Evolutionary conservation across 495 filamentous ascomycete genomes (phyloP).

Genomic region (Aspergillus saccharolyticus): DNA sequence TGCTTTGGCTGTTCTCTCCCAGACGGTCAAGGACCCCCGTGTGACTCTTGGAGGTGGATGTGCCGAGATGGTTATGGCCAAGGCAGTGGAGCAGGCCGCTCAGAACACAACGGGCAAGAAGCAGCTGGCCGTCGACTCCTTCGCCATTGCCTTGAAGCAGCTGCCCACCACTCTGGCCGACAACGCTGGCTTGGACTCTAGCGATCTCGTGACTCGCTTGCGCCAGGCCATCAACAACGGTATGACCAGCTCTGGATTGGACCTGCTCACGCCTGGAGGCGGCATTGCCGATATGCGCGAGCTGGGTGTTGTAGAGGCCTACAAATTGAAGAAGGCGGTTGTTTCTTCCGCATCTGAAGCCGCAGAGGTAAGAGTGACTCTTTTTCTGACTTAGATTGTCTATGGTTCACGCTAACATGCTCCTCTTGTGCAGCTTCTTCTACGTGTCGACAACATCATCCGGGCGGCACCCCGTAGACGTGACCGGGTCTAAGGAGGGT

Average conservation of each 20-base stretch:
- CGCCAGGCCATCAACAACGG: conserved; percentile 92
- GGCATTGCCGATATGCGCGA: conserved; percentile 96
- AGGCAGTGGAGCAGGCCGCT: conserved; percentile 90
- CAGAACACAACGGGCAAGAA: conserved; percentile 96
- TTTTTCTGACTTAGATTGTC: neutral
- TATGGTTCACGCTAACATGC: neutral
- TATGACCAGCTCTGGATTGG: conserved; percentile 84
- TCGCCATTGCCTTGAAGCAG: conserved; percentile 83
- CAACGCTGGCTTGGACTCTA: conserved; percentile 93
- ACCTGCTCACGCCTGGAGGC: conserved; percentile 83
- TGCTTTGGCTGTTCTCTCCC: conserved; percentile 91
- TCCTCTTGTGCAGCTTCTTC: conserved; percentile 53
- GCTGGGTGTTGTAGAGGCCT: conserved; percentile 94
- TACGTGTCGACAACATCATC: conserved; percentile 86
- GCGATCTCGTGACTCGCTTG: conserved; percentile 85
- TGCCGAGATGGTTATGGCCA: conserved; percentile 98
- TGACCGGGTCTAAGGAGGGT: conserved; percentile 57
- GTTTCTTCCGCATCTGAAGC: conserved; percentile 93
- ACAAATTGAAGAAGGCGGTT: conserved; percentile 96
- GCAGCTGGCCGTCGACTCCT: conserved; percentile 85
- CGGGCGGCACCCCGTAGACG: conserved; percentile 69
- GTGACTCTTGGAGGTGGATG: conserved; percentile 94
- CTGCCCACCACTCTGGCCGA: conserved; percentile 95
- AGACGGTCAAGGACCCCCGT: conserved; percentile 90
- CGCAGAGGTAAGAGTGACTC: conserved; percentile 66